Evolutionary conservation across 345 rosid species (phyloP), one percentile per base, ranked within the genome.

Genomic region (Anacardium occidentale): DNA sequence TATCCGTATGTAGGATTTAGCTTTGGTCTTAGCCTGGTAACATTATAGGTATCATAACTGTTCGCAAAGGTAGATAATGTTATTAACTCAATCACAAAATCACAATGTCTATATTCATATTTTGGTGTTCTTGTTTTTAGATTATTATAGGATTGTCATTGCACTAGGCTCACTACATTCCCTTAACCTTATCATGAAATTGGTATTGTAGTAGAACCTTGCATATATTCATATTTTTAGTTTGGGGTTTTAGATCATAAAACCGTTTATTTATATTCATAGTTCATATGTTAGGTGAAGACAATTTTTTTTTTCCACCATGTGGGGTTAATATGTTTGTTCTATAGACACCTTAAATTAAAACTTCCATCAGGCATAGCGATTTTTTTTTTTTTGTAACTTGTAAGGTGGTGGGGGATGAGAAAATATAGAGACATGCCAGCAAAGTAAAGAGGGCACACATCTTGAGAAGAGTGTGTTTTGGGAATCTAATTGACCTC

Each of bases 401-500:
- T 48, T 48, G 11, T 1, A 18, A 15, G 52, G 18, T 15, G 12
- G 14, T 3, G 52, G 52, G 52, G 52, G 52, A 0, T 11, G 4
- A 12, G 52, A 48, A 48, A 45, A 11, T 11, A 14, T 3, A 50
- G 53, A 50, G 53, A 50, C 53, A 50, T 50, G 53, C 52, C 52
- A 14, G 52, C 17, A 12, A 13, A 48, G 52, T 37, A 56, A 52
- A 54, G 57, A 48, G 50, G 4, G 40, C 40, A 34, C 42, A 37
- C 40, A 57, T 26, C 32, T 79, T 73, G 81, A 78, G 77, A 78
- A 74, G 73, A 34, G 78, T 72, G 78, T 72, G 78, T 63, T 25
- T 25, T 62, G 60, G 79, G 78, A 80, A 74, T 78, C 73, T 79
- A 37, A 18, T 71, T 71, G 64, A 56, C 59, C 64, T 64, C 4